These are phyloP conservation scores for Metroxylon sagu DNA, from an alignment of 176 grass and related monocot genomes.

Conservation along the genomic window DNA sequence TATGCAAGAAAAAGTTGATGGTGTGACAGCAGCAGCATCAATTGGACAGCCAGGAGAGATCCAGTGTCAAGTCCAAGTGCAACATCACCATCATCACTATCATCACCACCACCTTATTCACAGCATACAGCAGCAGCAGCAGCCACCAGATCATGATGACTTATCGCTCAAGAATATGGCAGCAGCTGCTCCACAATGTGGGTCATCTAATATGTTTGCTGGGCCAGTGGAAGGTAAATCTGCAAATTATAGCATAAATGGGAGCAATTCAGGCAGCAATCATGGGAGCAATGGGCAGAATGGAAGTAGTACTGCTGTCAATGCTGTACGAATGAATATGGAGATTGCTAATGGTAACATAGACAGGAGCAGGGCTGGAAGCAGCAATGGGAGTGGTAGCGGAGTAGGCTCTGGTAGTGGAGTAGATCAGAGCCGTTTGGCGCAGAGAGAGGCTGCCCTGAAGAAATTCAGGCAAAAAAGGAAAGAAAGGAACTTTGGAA, in stretches of 20 bases:
- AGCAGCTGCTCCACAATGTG: constrained; percentile 25
- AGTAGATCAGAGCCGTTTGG: constrained; percentile 33
- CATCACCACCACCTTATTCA: constrained; percentile 30
- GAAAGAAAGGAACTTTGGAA: constrained; percentile 70
- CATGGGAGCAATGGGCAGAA: constrained; percentile 58
- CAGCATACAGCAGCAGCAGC: constrained; percentile 17
- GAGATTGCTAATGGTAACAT: constrained; percentile 35
- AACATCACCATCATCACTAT: constrained; percentile 40
- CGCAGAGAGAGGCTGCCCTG: constrained; percentile 68
- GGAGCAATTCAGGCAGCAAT: constrained; percentile 67
- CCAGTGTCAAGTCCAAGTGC: constrained; percentile 35
- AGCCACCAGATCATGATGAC: constrained; percentile 8
- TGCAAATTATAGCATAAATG: constrained; percentile 52
- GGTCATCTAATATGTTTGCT: constrained; percentile 37
- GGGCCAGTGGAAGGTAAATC: constrained; percentile 52
- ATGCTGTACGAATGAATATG: constrained; percentile 37
- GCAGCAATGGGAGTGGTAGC: constrained; percentile 38
- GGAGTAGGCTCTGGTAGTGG: constrained; percentile 43
- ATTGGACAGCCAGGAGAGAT: constrained; percentile 25
- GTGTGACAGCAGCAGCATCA: constrained; percentile 12
- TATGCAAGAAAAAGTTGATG: constrained; percentile 28
- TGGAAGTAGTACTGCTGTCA: constrained; percentile 29
- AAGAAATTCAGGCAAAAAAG: constrained; percentile 67
- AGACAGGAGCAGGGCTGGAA: constrained; percentile 30
- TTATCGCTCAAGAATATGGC: constrained; percentile 17